A percentile compares a stretch with the other conserved stretches of the same genome.
Evolutionary conservation across 257 asterid genomes (phyloP).

Genomic region (Nicotiana knightiana): DNA sequence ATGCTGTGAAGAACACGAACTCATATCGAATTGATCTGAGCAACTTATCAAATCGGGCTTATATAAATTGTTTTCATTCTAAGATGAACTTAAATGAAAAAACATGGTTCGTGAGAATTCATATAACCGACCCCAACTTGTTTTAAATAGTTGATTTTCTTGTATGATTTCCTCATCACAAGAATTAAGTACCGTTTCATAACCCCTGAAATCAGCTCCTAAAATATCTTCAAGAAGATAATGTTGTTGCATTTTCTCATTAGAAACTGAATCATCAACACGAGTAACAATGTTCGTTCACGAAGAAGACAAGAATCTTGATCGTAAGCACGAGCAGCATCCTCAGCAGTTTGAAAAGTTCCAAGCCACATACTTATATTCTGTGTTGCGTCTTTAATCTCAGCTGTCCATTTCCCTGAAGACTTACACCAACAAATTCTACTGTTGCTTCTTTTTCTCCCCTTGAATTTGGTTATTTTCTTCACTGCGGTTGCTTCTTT

Average conservation of each 20-base stretch:
- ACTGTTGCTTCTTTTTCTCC: slow-evolving; percentile 24
- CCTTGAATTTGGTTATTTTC: slow-evolving; percentile 31
- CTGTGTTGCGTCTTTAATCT: slow-evolving; percentile 66
- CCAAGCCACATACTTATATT: slow-evolving; percentile 78
- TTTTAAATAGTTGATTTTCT: not conserved
- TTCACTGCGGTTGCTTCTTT: slow-evolving; percentile 14
- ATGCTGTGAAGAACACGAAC: not conserved
- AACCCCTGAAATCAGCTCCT: not conserved
- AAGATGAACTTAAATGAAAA: not conserved
- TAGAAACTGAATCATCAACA: slow-evolving; percentile 27
- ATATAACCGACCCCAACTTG: slow-evolving; percentile 9
- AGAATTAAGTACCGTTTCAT: not conserved
- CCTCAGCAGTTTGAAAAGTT: slow-evolving; percentile 54
- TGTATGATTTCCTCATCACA: not conserved
- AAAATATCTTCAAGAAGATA: not conserved
- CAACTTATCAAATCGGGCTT: slow-evolving; percentile 54
- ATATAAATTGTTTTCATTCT: slow-evolving; percentile 25
- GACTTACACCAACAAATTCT: slow-evolving; percentile 53
- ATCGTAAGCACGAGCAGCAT: slow-evolving; percentile 66
- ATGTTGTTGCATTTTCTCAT: not conserved
- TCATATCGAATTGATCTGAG: not conserved
- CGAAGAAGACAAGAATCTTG: slow-evolving; percentile 63
- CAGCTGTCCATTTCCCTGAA: slow-evolving; percentile 62
- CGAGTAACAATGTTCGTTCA: slow-evolving; percentile 43
- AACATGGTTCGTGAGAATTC: not conserved